A percentile compares a stretch with the other conserved stretches of the same genome.
Evolutionary conservation across 441 rosid species (phyloP).

Genomic region (Pelargonium fulgidum): DNA sequence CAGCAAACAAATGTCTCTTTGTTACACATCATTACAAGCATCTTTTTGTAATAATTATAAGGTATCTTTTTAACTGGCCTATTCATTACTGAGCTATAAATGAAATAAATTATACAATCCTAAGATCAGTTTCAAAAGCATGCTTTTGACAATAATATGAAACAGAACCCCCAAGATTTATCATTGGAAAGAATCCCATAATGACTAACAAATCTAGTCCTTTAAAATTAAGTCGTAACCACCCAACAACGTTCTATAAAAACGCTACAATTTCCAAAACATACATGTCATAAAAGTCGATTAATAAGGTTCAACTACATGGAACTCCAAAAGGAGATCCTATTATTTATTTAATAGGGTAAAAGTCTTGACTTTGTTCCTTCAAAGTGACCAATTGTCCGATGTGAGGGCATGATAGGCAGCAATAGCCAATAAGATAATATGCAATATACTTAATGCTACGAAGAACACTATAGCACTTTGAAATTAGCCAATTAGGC

Average conservation of each 20-base stretch:
- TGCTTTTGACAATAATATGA: not conserved
- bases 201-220: not conserved
- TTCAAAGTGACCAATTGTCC: not conserved
- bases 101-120: not conserved
- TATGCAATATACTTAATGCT: too few relatives aligned
- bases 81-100: not conserved
- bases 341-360: not conserved
- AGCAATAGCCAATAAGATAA: constrained; percentile 16
- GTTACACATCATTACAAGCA: not conserved
- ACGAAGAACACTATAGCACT: constrained; percentile 14
- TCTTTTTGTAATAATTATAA: too few relatives aligned
- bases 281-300: too few relatives aligned
- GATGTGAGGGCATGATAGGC: constrained; percentile 33
- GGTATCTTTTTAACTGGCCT: too few relatives aligned
- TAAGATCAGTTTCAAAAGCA: not conserved
- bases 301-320: not conserved
- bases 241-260: not conserved
- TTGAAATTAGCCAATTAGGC: constrained; percentile 25
- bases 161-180: not conserved
- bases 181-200: not conserved
- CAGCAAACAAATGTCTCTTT: not conserved
- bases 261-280: not conserved
- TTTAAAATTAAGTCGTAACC: not conserved
- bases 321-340: not conserved
- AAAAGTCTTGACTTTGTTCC: not conserved